Base-by-base conservation (phyloP, 345 rosid species). In the Sonneratia caseolaris region DNA sequence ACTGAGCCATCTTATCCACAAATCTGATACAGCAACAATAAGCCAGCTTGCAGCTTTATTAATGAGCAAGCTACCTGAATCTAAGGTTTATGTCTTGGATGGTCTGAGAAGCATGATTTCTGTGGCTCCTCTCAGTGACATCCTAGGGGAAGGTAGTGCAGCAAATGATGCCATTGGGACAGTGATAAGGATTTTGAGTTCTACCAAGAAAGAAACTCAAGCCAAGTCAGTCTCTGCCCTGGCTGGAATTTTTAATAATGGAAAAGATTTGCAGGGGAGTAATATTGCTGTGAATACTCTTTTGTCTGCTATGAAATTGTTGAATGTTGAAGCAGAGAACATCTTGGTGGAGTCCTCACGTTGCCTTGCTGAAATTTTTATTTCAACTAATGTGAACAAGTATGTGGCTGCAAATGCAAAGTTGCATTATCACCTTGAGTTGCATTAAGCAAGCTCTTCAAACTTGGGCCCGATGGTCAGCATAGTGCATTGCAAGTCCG, bases 81-180 rank as follows among this genome's bases (percentile, higher is more conserved):
- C 99, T 66, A 96, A 96, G 82, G 80, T 88, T 45, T 80, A 91
- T 76, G 90, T 96, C 83, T 85, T 96, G 85, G 99, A 96, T 84
- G 98, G 98, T 70, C 83, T 96, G 66, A 88, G 82, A 81, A 92
- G 94, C 77, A 92, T 96, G 99, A 96, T 96, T 74, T 91, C 93
- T 73, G 93, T 89, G 77, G 95, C 90, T 73, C 81, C 91, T 64
- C 79, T 91, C 78, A 83, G 37, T 71, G 99, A 96, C 78, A 86
- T 87, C 80, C 76, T 89, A 53, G 88, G 92, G 68, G 97, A 96
- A 78, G 99, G 99, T 71, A 89, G 96, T 85, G 98, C 99, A 78
- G 90, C 99, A 71, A 92, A 92, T 82, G 99, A 96, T 82, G 99
- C 99, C 32, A 84, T 92, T 74, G 99, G 91, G 88, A 96, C 96